Conservation (phyloP, 345 rosid species). For the Rhizophora mangle region DNA sequence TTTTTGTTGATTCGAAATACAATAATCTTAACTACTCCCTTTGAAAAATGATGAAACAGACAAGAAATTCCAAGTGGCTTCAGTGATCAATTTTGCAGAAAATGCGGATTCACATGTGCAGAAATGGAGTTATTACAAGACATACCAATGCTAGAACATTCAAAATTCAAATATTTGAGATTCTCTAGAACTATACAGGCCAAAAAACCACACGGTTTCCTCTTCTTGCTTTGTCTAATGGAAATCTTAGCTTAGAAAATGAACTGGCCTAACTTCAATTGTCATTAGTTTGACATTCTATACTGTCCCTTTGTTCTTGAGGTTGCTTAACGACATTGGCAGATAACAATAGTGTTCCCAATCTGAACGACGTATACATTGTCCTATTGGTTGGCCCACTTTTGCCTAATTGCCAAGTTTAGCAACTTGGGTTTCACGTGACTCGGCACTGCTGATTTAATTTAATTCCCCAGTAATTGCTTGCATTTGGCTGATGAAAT, state of each 20-base stretch:
- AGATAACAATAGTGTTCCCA: constrained; percentile 1
- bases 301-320: not conserved
- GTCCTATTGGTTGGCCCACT: too few relatives aligned
- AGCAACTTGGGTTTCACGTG: constrained; percentile 24
- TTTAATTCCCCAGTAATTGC: constrained; percentile 1
- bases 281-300: constrained; percentile 22
- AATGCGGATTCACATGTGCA: constrained; percentile 58
- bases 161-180: constrained; percentile 16
- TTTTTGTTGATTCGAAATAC: constrained; percentile 16
- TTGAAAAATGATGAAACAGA: constrained; percentile 56
- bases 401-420: not conserved
- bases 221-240: constrained; percentile 27
- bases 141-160: not conserved
- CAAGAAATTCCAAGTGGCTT: constrained; percentile 32
- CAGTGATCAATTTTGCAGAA: constrained; percentile 35
- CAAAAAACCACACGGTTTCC: constrained; percentile 15
- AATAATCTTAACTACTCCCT: constrained; percentile 49
- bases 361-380: constrained; percentile 10
- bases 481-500: constrained; percentile 34
- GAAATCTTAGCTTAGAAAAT: not conserved
- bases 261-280: not conserved
- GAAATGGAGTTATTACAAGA: not conserved
- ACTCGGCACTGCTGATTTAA: constrained; percentile 7
- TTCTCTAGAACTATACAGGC: constrained; percentile 5
- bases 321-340: constrained; percentile 1